phyloP scores from a whole-genome alignment of 352 stramenopile genomes.

The Pythium oligandrum region DNA sequence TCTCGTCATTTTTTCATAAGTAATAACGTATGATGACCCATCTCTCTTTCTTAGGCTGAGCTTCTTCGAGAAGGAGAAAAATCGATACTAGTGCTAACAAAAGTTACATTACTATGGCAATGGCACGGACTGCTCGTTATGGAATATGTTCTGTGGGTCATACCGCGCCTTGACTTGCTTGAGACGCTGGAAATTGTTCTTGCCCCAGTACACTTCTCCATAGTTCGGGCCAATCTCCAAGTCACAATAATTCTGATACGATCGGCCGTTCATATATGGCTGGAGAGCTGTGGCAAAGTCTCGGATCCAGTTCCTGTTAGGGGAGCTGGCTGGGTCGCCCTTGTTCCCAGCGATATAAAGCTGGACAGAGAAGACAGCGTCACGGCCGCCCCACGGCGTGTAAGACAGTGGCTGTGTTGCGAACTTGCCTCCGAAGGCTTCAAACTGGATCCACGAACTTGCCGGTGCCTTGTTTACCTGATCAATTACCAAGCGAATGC shows the following conservation, averaged over 20 bases:
- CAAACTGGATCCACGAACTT: conserved; percentile 53
- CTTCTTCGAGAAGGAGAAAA: no score
- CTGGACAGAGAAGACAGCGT: conserved; percentile 47
- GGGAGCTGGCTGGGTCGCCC: conserved; percentile 28
- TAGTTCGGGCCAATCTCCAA: conserved; percentile 39
- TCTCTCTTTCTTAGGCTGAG: no score
- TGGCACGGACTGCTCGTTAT: conserved; percentile 51
- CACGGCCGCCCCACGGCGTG: conserved; percentile 37
- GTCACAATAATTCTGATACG: conserved; percentile 64
- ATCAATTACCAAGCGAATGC: conserved; percentile 29
- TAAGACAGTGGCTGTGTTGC: conserved; percentile 33
- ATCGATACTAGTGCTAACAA: no score
- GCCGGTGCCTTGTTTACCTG: conserved; percentile 29
- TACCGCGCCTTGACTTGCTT: conserved; percentile 44
- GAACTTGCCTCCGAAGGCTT: conserved; percentile 46
- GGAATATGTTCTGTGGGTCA: conserved; percentile 45
- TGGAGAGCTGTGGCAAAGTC: conserved; percentile 27
- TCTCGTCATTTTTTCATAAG: no score
- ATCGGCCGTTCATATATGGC: conserved; percentile 37
- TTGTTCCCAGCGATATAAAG: conserved; percentile 34
- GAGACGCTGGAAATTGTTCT: conserved; percentile 40
- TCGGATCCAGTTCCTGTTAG: conserved; percentile 37
- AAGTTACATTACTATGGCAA: conserved; percentile 14
- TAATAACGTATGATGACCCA: no score
- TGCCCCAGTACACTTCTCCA: conserved; percentile 40